Base-by-base conservation (phyloP, 306 rosid species). In the Vicia faba region DNA sequence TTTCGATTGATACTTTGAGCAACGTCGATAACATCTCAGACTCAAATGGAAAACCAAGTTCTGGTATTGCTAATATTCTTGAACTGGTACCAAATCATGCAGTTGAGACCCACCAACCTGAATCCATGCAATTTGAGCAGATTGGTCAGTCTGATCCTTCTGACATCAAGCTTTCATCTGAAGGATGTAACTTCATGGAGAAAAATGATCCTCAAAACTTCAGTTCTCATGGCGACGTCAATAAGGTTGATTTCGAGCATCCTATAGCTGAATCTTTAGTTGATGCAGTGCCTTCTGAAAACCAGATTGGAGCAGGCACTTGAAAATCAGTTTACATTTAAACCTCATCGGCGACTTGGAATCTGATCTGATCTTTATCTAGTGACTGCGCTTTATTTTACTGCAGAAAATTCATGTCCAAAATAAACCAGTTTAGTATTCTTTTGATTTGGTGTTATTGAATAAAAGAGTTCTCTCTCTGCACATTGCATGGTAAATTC, bases 201-300 rank as follows among this genome's bases (percentile, higher is more conserved):
- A 61, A 54, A 54, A 67, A 19, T 29, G 81, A 80, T 66, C 60
- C 15, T 11, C 73, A 56, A 53, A 55, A 67, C 49, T n/a, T 26
- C 39, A 16, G 66, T 73, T 75, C 80, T 58, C 45, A 63, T 64
- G 85, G 69, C 25, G 84, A 35, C 9, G 3, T 38, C 25, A 25
- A 49, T 62, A 39, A 48, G 54, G 56, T 70, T 45, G 70, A 67
- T 53, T 78, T 19, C 56, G 66, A 66, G 69, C 69, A 71, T 50
- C 71, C 84, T 54, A 29, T 38, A 38, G 44, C 63, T 29, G 71
- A 73, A 70, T 67, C 80, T 73, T 76, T 70, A 66, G 65, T 26
- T 4, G 68, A 36, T 28, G 19, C 54, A 11, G 48, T 39, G 55
- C 71, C 57, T 31, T 38, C 61, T 31, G 73, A 45, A 40, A 64